Conservation (phyloP, 1,284 basidiomycete species). For the Ceratobasidium sp. region DNA sequence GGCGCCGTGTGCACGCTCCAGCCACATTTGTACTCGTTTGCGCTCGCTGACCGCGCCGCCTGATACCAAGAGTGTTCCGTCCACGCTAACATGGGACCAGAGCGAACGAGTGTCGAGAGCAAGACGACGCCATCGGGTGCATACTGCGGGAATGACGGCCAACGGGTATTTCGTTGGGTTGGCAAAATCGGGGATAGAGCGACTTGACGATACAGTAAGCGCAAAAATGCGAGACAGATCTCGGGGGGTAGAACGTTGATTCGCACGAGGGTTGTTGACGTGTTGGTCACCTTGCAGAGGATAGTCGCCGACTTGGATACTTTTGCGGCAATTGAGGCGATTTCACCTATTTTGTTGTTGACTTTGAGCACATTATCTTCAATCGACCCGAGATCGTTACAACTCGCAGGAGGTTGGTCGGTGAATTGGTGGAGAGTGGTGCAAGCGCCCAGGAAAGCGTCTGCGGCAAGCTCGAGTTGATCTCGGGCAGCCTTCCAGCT, state of each 20-base stretch:
- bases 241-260: slow-evolving; percentile 14
- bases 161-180: not conserved
- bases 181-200: too few species aligned
- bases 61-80: too few species aligned
- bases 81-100: too few species aligned
- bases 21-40: too few species aligned
- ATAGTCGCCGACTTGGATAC: not conserved
- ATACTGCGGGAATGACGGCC: not conserved
- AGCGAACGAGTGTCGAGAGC: not conserved
- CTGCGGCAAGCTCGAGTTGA: too few species aligned
- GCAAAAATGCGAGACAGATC: slow-evolving; percentile 1
- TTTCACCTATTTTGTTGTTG: not conserved
- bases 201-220: not conserved
- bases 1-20: too few species aligned
- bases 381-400: not conserved
- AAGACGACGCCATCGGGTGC: slow-evolving; percentile 18
- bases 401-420: not conserved
- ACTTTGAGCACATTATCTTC: not conserved
- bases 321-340: not conserved
- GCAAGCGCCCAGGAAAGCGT: not conserved
- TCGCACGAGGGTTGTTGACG: not conserved
- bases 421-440: not conserved
- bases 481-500: too few species aligned
- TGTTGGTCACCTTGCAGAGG: not conserved
- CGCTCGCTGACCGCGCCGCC: too few species aligned